Conservation (phyloP, 768 basidiomycete genomes). For the Kwoniella sp. region DNA sequence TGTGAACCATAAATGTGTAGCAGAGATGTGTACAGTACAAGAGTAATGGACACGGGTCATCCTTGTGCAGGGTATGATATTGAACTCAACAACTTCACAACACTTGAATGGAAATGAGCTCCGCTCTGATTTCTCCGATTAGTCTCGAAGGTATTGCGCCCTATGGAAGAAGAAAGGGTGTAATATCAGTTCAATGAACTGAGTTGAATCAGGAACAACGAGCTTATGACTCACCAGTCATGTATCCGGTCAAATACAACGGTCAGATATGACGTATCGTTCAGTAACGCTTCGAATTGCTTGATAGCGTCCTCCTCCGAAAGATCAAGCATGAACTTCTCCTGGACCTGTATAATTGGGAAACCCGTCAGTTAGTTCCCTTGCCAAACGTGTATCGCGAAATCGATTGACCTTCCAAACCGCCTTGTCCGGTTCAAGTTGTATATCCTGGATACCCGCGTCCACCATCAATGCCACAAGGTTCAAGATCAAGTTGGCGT, state of each 20-base stretch:
- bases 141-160: conserved; percentile 51
- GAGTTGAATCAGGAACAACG: too few species aligned
- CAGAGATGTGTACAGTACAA: too few species aligned
- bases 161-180: too few species aligned
- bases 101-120: too few species aligned
- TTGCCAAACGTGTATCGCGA: neutral
- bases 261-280: conserved; percentile 91
- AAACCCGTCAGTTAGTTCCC: neutral
- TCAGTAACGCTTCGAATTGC: conserved; percentile 88
- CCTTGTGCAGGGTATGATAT: conserved; percentile 24
- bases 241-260: conserved; percentile 93
- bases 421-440: conserved; percentile 63
- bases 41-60: too few species aligned
- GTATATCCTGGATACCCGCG: conserved; percentile 96
- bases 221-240: conserved; percentile 52
- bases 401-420: conserved; percentile 57
- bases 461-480: conserved; percentile 96
- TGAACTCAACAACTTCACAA: too few species aligned
- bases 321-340: conserved; percentile 91
- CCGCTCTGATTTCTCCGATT: too few species aligned
- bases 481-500: conserved; percentile 94
- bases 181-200: too few species aligned
- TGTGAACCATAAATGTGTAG: too few species aligned
- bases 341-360: conserved; percentile 71
- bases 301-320: conserved; percentile 97